Conservation (phyloP, 257 asterid species). For the Rehmannia glutinosa region DNA sequence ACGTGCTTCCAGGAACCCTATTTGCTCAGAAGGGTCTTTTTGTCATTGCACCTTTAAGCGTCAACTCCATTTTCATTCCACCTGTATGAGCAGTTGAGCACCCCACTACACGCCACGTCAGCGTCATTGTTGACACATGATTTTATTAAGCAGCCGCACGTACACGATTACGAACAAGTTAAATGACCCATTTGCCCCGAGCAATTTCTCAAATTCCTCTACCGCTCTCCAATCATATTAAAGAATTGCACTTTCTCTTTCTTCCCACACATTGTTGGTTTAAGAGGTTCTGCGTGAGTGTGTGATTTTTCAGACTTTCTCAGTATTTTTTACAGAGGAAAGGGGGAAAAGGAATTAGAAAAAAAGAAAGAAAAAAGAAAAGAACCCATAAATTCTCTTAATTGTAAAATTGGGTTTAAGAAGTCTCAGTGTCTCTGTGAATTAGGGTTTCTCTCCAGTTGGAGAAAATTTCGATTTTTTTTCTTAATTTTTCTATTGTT, state of each 20-base stretch:
- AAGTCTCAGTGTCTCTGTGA: neutral
- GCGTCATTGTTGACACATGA: conserved; percentile 21
- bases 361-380: neutral
- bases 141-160: conserved; percentile 14
- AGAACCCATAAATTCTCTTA: neutral
- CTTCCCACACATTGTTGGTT: conserved; percentile 19
- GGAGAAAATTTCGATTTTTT: neutral
- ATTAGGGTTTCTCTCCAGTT: conserved; percentile 20
- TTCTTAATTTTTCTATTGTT: neutral
- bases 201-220: neutral
- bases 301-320: conserved; percentile 13
- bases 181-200: conserved; percentile 21
- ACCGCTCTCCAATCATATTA: conserved; percentile 13
- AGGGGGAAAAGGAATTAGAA: neutral
- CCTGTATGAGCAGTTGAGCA: neutral
- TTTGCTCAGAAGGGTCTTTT: neutral
- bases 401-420: neutral
- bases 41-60: neutral
- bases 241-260: conserved; percentile 13
- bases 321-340: conserved; percentile 4
- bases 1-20: too few species aligned
- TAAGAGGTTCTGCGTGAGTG: conserved; percentile 24
- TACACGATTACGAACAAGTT: neutral
- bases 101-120: conserved; percentile 19
- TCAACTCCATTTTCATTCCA: neutral